Conservation (phyloP, 306 rosid genomes). For the Amphicarpaea edgeworthii region DNA sequence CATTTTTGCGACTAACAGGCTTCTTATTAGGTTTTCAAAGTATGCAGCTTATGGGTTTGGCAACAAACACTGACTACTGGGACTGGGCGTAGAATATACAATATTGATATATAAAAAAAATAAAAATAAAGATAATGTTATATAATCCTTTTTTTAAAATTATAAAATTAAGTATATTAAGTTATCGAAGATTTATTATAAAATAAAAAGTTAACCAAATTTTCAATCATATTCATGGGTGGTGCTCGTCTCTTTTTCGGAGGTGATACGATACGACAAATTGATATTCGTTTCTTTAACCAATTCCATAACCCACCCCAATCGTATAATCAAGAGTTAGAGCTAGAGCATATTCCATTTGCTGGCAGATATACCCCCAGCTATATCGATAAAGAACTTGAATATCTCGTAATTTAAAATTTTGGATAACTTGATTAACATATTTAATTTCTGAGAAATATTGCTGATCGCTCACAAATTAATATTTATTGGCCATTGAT, state of each 20-base stretch:
- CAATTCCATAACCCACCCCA: background rate
- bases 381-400: background rate
- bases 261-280: too few relatives aligned
- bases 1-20: too few relatives aligned
- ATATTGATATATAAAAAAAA: too few relatives aligned
- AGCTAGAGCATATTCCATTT: slow-evolving; percentile 33
- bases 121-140: too few relatives aligned
- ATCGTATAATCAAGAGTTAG: background rate
- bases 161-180: too few relatives aligned
- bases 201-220: background rate
- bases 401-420: background rate
- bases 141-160: too few relatives aligned
- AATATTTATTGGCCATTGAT: slow-evolving; percentile 7
- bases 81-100: too few relatives aligned
- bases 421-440: background rate
- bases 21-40: too few relatives aligned
- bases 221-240: background rate
- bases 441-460: too few relatives aligned
- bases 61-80: too few relatives aligned
- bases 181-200: background rate
- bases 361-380: background rate
- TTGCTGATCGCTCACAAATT: too few relatives aligned
- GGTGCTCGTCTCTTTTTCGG: background rate
- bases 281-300: background rate
- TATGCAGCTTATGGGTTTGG: too few relatives aligned